Evolutionary conservation across 2,329 filamentous ascomycete species (phyloP).

Genomic region (Blastomyces gilchristii): DNA sequence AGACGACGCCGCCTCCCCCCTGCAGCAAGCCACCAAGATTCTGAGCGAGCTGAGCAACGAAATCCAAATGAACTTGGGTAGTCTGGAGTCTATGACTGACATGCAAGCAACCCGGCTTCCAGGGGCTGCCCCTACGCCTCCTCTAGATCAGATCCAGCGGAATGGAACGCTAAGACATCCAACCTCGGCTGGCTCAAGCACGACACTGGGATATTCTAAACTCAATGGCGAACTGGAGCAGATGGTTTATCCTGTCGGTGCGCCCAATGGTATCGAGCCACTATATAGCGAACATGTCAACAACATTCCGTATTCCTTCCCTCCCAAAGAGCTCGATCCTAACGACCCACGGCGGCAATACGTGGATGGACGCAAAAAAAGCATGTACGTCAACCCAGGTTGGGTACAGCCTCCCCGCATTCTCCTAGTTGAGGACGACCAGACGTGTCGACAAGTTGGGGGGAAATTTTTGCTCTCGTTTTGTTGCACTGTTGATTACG

Average conservation of each 20-base stretch:
- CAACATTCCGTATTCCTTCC: conserved; percentile 81
- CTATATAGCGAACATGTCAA: conserved; percentile 90
- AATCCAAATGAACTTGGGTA: conserved; percentile 52
- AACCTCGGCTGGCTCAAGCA: conserved; percentile 39
- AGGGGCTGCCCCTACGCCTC: conserved; percentile 46
- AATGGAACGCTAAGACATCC: conserved; percentile 36
- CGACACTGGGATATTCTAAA: conserved; percentile 42
- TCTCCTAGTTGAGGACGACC: conserved; percentile 76
- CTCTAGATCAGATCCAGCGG: conserved; percentile 42
- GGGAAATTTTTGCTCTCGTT: conserved; percentile 58
- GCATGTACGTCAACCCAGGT: conserved; percentile 50
- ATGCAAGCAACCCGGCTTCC: conserved; percentile 43
- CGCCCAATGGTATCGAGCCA: conserved; percentile 85
- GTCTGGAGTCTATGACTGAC: conserved; percentile 55
- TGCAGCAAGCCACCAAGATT: conserved; percentile 58
- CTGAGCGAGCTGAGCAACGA: conserved; percentile 56
- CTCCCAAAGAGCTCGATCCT: conserved; percentile 50
- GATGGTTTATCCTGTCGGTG: conserved; percentile 82
- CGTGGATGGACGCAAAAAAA: conserved; percentile 50
- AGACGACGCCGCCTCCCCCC: conserved; percentile 55
- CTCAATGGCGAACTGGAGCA: conserved; percentile 51
- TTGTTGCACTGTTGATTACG: conserved; percentile 52
- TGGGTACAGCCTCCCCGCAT: conserved; percentile 65
- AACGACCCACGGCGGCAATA: conserved; percentile 39
- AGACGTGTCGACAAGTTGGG: conserved; percentile 56